A percentile compares a stretch with the other conserved stretches of the same genome.
phyloP scores from a whole-genome alignment of 306 rosid genomes.

The Lithocarpus polystachyus region DNA sequence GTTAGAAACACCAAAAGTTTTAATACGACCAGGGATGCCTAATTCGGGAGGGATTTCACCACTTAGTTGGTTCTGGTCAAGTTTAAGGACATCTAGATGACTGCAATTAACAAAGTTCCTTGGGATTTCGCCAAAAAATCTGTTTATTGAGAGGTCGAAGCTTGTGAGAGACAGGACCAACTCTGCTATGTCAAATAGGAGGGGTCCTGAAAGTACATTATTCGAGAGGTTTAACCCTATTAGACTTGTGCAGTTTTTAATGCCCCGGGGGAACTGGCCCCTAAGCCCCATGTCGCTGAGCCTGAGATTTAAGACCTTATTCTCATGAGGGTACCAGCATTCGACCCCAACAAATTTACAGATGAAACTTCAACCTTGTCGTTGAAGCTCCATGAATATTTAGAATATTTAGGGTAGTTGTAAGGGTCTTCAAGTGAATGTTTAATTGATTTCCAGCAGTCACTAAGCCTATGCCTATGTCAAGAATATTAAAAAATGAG shows the following conservation, averaged over 20 bases:
- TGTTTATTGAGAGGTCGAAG: no score
- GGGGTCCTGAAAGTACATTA: slow-evolving; percentile 52
- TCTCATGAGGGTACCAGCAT: slow-evolving; percentile 90
- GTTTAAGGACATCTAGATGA: slow-evolving; percentile 59
- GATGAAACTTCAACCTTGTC: slow-evolving; percentile 50
- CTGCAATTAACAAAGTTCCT: slow-evolving; percentile 25
- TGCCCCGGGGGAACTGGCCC: slow-evolving; percentile 55
- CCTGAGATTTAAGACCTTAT: slow-evolving; percentile 56
- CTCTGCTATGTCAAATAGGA: no score
- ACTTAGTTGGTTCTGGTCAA: slow-evolving; percentile 50
- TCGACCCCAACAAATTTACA: slow-evolving; percentile 67
- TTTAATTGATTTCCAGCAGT: slow-evolving; percentile 50
- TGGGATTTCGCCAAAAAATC: slow-evolving; percentile 31
- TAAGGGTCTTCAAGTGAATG: slow-evolving; percentile 48
- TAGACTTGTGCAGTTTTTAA: slow-evolving; percentile 55
- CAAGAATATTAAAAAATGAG: no score
- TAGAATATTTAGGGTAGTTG: slow-evolving; percentile 18
- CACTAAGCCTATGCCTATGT: background rate
- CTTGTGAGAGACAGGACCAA: no score
- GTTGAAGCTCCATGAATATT: slow-evolving; percentile 58
- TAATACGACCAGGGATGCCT: slow-evolving; percentile 31
- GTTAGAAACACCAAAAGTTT: slow-evolving; percentile 42
- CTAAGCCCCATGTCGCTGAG: slow-evolving; percentile 66
- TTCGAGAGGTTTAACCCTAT: slow-evolving; percentile 78
- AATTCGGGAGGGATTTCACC: slow-evolving; percentile 63